A percentile compares a stretch with the other conserved stretches of the same genome.
These are phyloP conservation scores for Wickerhamiella siamensis DNA, from an alignment of 805 yeast genomes.

Conservation along the genomic window DNA sequence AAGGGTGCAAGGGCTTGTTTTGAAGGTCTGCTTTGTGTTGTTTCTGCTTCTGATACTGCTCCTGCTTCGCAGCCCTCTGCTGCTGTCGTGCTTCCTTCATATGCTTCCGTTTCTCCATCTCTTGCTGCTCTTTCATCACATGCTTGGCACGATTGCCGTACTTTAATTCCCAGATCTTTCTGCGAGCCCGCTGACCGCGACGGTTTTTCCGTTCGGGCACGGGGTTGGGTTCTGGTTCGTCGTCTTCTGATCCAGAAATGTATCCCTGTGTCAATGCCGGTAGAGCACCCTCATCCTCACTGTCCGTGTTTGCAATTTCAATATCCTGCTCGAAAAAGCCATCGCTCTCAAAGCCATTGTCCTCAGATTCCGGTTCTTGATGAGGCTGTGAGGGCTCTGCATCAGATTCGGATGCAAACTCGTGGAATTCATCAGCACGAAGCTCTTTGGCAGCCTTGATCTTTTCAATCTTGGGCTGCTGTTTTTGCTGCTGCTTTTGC, in stretches of 20 bases:
- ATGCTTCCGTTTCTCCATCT: conserved; percentile 36
- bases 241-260: conserved; percentile 61
- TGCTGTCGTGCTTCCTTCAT: conserved; percentile 13
- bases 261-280: conserved; percentile 42
- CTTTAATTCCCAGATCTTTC: conserved; percentile 89
- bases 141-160: conserved; percentile 79
- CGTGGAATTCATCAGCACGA: conserved; percentile 13
- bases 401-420: neutral
- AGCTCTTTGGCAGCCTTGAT: conserved; percentile 15
- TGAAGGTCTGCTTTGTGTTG: conserved; percentile 15
- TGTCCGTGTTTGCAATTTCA: conserved; percentile 1
- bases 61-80: conserved; percentile 1
- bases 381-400: too few relatives aligned
- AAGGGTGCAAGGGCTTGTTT: conserved; percentile 61
- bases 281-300: conserved; percentile 26
- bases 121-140: conserved; percentile 48
- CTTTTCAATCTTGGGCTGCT: conserved; percentile 12
- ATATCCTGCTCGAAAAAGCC: conserved; percentile 20
- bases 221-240: conserved; percentile 21
- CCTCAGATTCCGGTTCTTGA: conserved; percentile 17
- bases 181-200: conserved; percentile 95
- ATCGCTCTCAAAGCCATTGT: conserved; percentile 31
- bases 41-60: conserved; percentile 8
- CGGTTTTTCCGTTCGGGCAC: conserved; percentile 51
- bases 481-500: conserved; percentile 18